phyloP scores from a whole-genome alignment of 2,329 filamentous ascomycete genomes.

The Trichoderma aggressivum region DNA sequence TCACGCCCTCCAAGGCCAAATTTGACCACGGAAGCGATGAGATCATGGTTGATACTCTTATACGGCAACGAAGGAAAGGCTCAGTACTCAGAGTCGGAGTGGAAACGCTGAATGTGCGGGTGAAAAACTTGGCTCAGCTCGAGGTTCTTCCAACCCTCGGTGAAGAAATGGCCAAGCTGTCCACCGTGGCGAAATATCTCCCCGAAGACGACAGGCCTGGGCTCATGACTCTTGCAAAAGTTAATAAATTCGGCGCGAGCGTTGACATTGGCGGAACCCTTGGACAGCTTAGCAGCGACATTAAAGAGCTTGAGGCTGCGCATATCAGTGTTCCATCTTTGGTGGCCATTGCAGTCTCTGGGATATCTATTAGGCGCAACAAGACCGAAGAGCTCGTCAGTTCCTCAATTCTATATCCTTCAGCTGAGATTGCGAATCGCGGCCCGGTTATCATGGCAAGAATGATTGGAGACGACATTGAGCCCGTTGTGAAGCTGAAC shows the following conservation, averaged over 20 bases:
- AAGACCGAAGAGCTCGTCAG: slow-evolving; percentile 68
- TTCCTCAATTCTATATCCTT: slow-evolving; percentile 35
- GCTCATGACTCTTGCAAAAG: slow-evolving; percentile 67
- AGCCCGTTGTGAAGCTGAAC: slow-evolving; percentile 85
- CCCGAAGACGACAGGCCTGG: slow-evolving; percentile 94
- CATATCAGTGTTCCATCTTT: slow-evolving; percentile 84
- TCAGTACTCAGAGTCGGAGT: slow-evolving; percentile 71
- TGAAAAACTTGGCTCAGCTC: slow-evolving; percentile 63
- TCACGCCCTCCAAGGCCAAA: slow-evolving; percentile 87
- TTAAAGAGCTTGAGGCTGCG: slow-evolving; percentile 65
- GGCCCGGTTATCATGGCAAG: slow-evolving; percentile 72
- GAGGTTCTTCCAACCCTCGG: slow-evolving; percentile 66
- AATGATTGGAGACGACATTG: slow-evolving; percentile 90
- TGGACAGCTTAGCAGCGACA: slow-evolving; percentile 58
- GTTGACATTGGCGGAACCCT: slow-evolving; percentile 66
- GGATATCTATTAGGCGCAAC: slow-evolving; percentile 61
- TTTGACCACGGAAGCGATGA: slow-evolving; percentile 85
- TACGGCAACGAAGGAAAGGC: slow-evolving; percentile 83
- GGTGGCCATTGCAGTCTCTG: slow-evolving; percentile 70
- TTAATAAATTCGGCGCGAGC: slow-evolving; percentile 61
- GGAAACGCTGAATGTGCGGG: slow-evolving; percentile 58
- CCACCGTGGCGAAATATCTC: slow-evolving; percentile 88
- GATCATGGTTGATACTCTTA: slow-evolving; percentile 87
- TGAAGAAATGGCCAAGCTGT: slow-evolving; percentile 76
- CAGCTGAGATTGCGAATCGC: slow-evolving; percentile 27